Evolutionary conservation across 1,139 yeast species (phyloP).

Genomic region (Suhomyces wounanorum): DNA sequence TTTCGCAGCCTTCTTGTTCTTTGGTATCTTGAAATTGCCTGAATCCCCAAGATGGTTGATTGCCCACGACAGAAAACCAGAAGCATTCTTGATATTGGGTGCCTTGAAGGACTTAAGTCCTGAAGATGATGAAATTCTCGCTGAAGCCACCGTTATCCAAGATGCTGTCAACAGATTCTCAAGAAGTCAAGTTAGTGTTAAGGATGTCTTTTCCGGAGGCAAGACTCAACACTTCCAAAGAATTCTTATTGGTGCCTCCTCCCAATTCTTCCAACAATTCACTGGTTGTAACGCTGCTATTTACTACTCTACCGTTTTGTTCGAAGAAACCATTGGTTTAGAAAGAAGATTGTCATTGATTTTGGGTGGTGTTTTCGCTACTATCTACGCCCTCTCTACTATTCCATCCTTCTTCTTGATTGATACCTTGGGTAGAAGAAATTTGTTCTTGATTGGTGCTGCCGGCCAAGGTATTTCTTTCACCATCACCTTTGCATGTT

Average conservation of each 20-base stretch:
- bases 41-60: slow-evolving; percentile 80
- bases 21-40: slow-evolving; percentile 48
- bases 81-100: slow-evolving; percentile 47
- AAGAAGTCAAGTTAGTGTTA: slow-evolving; percentile 40
- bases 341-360: slow-evolving; percentile 55
- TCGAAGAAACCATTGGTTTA: slow-evolving; percentile 53
- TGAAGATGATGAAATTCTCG: slow-evolving; percentile 50
- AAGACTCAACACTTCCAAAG: slow-evolving; percentile 57
- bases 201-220: slow-evolving; percentile 60
- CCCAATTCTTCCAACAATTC: slow-evolving; percentile 63
- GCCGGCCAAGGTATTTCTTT: slow-evolving; percentile 47
- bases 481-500: slow-evolving; percentile 45
- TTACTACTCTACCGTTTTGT: slow-evolving; percentile 65
- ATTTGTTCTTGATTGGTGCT: slow-evolving; percentile 53
- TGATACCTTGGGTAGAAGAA: slow-evolving; percentile 71
- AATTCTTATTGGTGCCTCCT: slow-evolving; percentile 63
- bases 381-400: slow-evolving; percentile 62
- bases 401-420: slow-evolving; percentile 64
- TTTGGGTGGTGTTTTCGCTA: slow-evolving; percentile 65
- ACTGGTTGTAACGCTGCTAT: slow-evolving; percentile 71
- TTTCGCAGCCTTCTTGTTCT: slow-evolving; percentile 39
- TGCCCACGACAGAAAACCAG: slow-evolving; percentile 51
- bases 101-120: slow-evolving; percentile 37
- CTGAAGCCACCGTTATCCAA: slow-evolving; percentile 42
- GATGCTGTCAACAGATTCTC: slow-evolving; percentile 47